Percentiles rank a stretch among this genome's conserved stretches.
These are phyloP conservation scores for Agaricales sp. DNA, from an alignment of 1,284 basidiomycete species.

Conservation along the genomic window DNA sequence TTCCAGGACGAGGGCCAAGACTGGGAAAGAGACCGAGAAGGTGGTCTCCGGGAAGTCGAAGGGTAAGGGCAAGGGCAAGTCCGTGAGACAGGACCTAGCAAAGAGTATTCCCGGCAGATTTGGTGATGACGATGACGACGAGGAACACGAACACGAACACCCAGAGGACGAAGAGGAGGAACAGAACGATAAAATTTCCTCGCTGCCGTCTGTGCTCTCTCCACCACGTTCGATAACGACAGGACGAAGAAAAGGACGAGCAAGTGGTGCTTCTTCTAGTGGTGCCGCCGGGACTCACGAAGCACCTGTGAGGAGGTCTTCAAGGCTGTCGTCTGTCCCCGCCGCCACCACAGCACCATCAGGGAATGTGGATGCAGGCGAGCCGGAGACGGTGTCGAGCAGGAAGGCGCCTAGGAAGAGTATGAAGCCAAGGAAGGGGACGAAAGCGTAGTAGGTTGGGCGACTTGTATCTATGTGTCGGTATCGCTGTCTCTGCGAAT, in stretches of 20 bases:
- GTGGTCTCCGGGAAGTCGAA: no score
- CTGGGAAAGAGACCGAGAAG: no score
- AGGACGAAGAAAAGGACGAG: neutral
- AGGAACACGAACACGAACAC: neutral
- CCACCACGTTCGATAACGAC: no score
- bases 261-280: neutral
- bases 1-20: no score
- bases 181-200: neutral
- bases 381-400: neutral
- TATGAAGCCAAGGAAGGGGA: neutral
- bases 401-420: neutral
- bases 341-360: no score
- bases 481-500: neutral
- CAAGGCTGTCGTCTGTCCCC: neutral
- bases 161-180: neutral
- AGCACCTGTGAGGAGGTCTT: neutral
- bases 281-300: neutral
- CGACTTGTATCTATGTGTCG: neutral
- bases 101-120: neutral
- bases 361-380: neutral
- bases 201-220: neutral
- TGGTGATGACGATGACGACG: neutral
- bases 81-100: neutral
- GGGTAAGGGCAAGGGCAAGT: neutral
- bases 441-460: neutral